Evolutionary conservation across 2,329 filamentous ascomycete species (phyloP).

Genomic region (Pseudopithomyces maydicus): DNA sequence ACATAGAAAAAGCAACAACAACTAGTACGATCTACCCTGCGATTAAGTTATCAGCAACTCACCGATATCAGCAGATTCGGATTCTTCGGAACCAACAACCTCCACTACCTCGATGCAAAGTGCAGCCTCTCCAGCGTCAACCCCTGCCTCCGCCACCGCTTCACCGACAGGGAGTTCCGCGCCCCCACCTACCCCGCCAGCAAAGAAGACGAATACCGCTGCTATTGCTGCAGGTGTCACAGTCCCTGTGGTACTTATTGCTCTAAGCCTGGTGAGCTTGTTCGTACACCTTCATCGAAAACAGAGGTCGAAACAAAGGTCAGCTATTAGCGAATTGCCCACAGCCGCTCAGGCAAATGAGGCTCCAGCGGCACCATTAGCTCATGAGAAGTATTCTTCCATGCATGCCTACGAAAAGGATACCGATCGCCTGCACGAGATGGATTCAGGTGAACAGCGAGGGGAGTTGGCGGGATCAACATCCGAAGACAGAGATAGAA

Average conservation of each 20-base stretch:
- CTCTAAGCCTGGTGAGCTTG: constrained; percentile 6
- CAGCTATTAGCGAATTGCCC: neutral
- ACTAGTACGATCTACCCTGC: neutral
- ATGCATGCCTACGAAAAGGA: neutral
- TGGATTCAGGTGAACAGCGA: neutral
- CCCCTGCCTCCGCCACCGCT: neutral
- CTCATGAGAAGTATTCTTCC: neutral
- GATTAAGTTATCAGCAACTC: neutral
- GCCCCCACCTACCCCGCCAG: neutral
- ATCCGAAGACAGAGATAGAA: neutral
- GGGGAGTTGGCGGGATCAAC: neutral
- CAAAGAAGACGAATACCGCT: constrained; percentile 2
- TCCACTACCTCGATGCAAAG: neutral
- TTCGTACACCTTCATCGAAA: constrained; percentile 11
- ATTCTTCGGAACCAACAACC: neutral
- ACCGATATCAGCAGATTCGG: neutral
- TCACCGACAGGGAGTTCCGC: neutral
- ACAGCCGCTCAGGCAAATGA: neutral
- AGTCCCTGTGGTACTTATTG: constrained; percentile 13
- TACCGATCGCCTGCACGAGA: neutral
- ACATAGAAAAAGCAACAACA: neutral
- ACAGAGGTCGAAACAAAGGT: neutral
- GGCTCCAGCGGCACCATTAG: neutral
- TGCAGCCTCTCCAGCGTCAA: neutral
- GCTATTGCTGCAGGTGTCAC: constrained; percentile 12